Evolutionary conservation across 2,329 filamentous ascomycete genomes (phyloP).

Genomic region (Huntiella decipiens): DNA sequence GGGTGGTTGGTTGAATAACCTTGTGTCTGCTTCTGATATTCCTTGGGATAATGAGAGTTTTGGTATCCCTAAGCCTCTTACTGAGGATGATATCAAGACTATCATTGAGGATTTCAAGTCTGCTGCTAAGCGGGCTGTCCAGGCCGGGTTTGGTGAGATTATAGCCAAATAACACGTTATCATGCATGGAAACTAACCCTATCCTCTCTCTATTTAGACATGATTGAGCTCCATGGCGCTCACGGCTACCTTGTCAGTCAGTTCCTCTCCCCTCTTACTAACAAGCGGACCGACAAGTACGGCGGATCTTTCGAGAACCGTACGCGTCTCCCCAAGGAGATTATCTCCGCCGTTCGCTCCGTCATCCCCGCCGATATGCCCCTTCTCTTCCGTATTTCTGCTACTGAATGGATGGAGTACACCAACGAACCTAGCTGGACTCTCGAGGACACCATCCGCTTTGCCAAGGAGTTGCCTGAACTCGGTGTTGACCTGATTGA

Average conservation of each 20-base stretch:
- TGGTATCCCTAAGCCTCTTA: constrained; percentile 47
- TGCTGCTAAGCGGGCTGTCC: constrained; percentile 38
- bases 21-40: constrained; percentile 31
- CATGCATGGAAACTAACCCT: neutral
- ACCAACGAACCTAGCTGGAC: constrained; percentile 39
- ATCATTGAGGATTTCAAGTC: constrained; percentile 44
- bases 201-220: constrained; percentile 26
- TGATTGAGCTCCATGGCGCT: constrained; percentile 48
- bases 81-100: constrained; percentile 43
- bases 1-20: constrained; percentile 38
- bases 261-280: constrained; percentile 43
- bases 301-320: constrained; percentile 49
- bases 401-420: constrained; percentile 42
- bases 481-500: constrained; percentile 69
- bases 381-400: constrained; percentile 39
- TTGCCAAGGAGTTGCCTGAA: constrained; percentile 49
- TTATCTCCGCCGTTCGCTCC: constrained; percentile 29
- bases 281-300: constrained; percentile 44
- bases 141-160: constrained; percentile 36
- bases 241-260: constrained; percentile 49
- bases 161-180: constrained; percentile 6
- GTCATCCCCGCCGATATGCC: constrained; percentile 35
- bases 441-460: constrained; percentile 31
- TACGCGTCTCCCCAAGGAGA: constrained; percentile 38
- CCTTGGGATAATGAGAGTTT: constrained; percentile 41